Percentiles rank a stretch among this genome's conserved stretches.
Evolutionary conservation across 768 basidiomycete genomes (phyloP).

Genomic region (Daedalea quercina): DNA sequence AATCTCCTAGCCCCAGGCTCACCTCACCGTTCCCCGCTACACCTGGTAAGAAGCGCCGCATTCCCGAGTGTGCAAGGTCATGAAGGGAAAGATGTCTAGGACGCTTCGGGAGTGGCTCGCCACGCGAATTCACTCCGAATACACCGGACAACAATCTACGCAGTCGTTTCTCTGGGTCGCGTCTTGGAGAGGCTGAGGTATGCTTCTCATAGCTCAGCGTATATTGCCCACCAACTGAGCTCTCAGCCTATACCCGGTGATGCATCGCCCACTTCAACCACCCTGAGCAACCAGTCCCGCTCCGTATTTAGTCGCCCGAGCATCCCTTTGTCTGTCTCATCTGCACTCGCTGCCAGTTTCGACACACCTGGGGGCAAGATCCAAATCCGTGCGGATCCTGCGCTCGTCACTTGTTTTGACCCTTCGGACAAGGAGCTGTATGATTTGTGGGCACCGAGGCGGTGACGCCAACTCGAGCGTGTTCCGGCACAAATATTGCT

Average conservation of each 20-base stretch:
- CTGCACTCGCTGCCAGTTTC: slow-evolving; percentile 6
- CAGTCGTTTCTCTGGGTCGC: slow-evolving; percentile 5
- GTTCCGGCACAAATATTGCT: too few relatives aligned
- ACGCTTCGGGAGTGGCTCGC: neutral
- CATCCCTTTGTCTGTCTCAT: neutral
- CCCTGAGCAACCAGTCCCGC: slow-evolving; percentile 10
- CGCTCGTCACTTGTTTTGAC: slow-evolving; percentile 70
- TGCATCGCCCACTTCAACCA: slow-evolving; percentile 15
- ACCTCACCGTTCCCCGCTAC: neutral
- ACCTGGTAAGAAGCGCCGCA: neutral
- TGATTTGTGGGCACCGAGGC: slow-evolving; percentile 63
- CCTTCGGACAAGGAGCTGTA: slow-evolving; percentile 71
- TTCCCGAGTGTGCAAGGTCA: neutral
- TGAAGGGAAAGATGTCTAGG: neutral
- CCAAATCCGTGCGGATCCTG: slow-evolving; percentile 55
- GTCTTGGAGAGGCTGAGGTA: slow-evolving; percentile 5
- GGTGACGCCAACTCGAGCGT: slow-evolving; percentile 2
- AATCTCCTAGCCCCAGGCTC: neutral
- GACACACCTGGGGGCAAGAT: slow-evolving; percentile 27
- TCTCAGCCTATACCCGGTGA: neutral
- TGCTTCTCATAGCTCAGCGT: neutral
- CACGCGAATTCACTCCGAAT: neutral
- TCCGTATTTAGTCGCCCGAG: neutral
- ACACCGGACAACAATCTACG: slow-evolving; percentile 13
- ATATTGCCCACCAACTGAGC: neutral